Base-by-base conservation (phyloP, 179 eudicot genomes). In the Pouteria campechiana region DNA sequence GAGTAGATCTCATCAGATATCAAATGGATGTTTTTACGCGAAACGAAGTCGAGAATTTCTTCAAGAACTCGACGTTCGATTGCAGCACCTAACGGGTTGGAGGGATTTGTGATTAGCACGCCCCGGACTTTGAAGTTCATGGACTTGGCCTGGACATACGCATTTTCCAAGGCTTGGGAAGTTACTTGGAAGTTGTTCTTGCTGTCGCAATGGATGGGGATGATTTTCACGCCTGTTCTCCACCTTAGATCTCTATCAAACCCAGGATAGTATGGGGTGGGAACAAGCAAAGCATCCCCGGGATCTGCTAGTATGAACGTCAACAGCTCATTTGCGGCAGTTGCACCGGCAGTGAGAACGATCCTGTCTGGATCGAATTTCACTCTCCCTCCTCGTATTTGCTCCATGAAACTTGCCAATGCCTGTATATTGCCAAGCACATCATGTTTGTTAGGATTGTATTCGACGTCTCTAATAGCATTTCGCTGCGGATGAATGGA, bases 181-280 rank as follows among this genome's bases (percentile, higher is more conserved):
- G 84, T 85, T 30, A 85, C 51, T 40, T 73, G 79, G 36, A 81
- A 85, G 37, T 66, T 68, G 60, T 81, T 78, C 17, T 87, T 67
- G 44, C 93, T 75, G 55, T 78, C 72, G 31, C 88, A 73, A 46
- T 76, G 93, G 29, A 85, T 50, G 3, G 95, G 95, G 5, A 81
- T 48, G 2, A 85, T 85, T 41, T 81, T 72, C 3, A 81, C 95
- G 7, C 84, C 84, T 2, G 93, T 85, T 44, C 95, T 71, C 95
- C 95, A 85, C 41, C 90, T 68, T 32, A 85, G 50, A 57, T 81
- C 88, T 58, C 93, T 70, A 42, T 85, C 95, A 30, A 81, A 85
- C 94, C 94, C 94, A 25, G 86, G 94, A 52, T 84, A 84, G 55
- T 84, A 84, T 19, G 94, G 94, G 41, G 90, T 80, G 15, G 94